Conservation (phyloP, 78 protist species). For the Tieghemostelium lacteum region DNA sequence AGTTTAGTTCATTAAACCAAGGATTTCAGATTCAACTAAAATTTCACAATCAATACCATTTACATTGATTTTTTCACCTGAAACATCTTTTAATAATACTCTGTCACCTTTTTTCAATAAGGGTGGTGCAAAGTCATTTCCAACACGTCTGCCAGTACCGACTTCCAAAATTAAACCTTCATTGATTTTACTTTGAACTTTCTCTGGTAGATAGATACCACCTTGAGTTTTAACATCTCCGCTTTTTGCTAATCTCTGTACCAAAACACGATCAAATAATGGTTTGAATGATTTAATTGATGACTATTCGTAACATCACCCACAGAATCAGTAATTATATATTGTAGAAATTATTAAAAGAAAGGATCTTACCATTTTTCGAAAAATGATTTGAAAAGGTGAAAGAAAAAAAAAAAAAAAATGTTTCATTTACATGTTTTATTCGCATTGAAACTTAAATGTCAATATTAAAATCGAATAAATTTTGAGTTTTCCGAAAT, state of each 20-base stretch:
- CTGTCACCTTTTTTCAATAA: slow-evolving; percentile 71
- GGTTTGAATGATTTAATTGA: slow-evolving; percentile 72
- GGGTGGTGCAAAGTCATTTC: slow-evolving; percentile 30
- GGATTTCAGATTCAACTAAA: slow-evolving; percentile 33
- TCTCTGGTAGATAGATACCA: slow-evolving; percentile 59
- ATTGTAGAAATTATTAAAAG: too few species aligned
- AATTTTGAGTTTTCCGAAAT: too few species aligned
- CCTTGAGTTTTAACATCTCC: slow-evolving; percentile 52
- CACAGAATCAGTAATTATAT: too few species aligned
- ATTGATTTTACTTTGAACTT: slow-evolving; percentile 29
- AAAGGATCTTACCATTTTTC: too few species aligned
- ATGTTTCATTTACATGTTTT: too few species aligned
- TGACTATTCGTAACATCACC: too few species aligned
- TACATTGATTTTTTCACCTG: slow-evolving; percentile 60
- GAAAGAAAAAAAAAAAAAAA: too few species aligned
- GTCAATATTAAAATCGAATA: too few species aligned
- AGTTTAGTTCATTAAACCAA: slow-evolving; percentile 61
- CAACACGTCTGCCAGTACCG: slow-evolving; percentile 75
- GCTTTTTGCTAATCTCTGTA: slow-evolving; percentile 42
- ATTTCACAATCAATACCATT: slow-evolving; percentile 71
- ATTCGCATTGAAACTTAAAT: too few species aligned
- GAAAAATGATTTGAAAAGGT: too few species aligned
- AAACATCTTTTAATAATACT: slow-evolving; percentile 18
- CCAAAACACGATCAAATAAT: slow-evolving; percentile 65
- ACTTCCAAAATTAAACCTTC: slow-evolving; percentile 55